These are phyloP conservation scores for Amaranthus palmeri DNA, from an alignment of 148 eudicot species.

Conservation along the genomic window DNA sequence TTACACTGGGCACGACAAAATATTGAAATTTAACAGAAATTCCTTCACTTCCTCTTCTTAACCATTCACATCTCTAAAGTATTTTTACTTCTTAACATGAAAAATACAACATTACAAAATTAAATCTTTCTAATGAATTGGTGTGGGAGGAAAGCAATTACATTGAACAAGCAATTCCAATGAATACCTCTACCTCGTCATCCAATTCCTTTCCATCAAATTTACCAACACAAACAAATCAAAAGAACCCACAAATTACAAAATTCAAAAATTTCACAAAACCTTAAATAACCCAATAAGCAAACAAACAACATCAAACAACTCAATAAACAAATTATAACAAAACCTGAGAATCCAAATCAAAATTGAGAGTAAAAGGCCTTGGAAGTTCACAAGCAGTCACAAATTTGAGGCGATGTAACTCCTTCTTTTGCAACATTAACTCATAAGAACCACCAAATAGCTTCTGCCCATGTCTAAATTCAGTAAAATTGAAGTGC, in stretches of 20 bases:
- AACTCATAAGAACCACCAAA: conserved; percentile 33
- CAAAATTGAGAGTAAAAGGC: conserved; percentile 42
- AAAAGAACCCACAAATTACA: not conserved
- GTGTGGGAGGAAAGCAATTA: no score
- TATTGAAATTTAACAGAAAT: no score
- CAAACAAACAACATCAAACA: conserved; percentile 4
- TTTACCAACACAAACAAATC: not conserved
- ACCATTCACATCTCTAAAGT: no score
- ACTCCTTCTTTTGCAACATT: conserved; percentile 27
- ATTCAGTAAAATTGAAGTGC: conserved; percentile 24
- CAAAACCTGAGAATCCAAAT: conserved; percentile 67
- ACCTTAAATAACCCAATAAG: not conserved
- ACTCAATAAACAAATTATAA: not conserved
- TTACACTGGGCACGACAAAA: no score
- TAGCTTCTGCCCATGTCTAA: conserved; percentile 27
- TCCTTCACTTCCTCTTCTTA: no score
- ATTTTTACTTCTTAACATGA: no score
- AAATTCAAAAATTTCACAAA: not conserved
- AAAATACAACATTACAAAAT: no score
- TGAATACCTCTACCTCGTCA: no score
- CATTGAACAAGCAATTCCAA: no score
- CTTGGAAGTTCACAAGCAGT: conserved; percentile 54
- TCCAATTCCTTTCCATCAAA: not conserved
- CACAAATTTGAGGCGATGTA: conserved; percentile 41
- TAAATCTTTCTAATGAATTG: no score